Percentiles rank a stretch among this genome's conserved stretches.
Evolutionary conservation across 495 filamentous ascomycete species (phyloP).

Genomic region (Talaromyces proteolyticus): DNA sequence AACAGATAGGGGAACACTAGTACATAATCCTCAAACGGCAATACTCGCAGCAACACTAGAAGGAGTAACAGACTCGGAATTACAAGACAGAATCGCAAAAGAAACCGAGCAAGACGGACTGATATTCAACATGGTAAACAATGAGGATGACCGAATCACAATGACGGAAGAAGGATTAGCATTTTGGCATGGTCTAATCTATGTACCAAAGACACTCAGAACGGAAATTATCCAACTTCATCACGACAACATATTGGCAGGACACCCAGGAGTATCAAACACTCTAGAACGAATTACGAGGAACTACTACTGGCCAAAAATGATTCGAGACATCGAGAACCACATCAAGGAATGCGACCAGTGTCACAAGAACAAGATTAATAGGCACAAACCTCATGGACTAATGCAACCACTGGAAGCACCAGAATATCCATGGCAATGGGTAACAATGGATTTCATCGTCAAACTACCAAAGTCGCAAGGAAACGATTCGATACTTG

Average conservation of each 20-base stretch:
- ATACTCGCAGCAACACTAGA: conserved; percentile 10
- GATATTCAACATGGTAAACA: conserved; percentile 1
- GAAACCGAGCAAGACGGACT: conserved; percentile 2
- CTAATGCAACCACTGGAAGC: conserved; percentile 7
- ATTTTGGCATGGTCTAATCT: conserved; percentile 2
- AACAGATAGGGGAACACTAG: conserved; percentile 5
- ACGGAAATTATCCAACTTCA: background rate
- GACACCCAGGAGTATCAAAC: background rate
- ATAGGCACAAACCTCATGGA: conserved; percentile 1
- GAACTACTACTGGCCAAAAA: conserved; percentile 3
- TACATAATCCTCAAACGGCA: conserved; percentile 11
- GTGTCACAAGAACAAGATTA: conserved; percentile 1
- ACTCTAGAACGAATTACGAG: conserved; percentile 3
- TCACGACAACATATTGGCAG: background rate
- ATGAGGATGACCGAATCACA: no score
- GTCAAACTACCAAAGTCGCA: background rate
- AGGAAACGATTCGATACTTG: conserved; percentile 2
- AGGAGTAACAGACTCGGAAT: conserved; percentile 4
- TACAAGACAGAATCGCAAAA: conserved; percentile 5
- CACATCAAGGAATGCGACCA: conserved; percentile 2
- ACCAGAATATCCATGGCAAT: conserved; percentile 4
- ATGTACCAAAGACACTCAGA: conserved; percentile 3
- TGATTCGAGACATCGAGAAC: background rate
- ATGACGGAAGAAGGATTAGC: no score
- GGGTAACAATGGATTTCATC: conserved; percentile 16